phyloP scores from a whole-genome alignment of 1,139 yeast genomes.

The Arxiozyma slooffiae region DNA sequence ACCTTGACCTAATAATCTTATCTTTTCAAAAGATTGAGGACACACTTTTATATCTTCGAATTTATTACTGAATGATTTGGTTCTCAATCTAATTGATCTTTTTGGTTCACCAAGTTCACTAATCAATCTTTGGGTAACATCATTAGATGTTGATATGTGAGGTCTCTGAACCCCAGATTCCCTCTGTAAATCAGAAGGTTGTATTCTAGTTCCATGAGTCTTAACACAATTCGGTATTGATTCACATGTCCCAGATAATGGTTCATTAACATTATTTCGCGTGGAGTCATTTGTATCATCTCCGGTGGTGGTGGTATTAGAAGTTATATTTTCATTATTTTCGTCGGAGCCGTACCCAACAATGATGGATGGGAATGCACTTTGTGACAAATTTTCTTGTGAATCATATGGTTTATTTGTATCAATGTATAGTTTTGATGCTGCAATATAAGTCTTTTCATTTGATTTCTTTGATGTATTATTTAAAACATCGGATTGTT shows the following conservation, averaged over 20 bases:
- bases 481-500: slow-evolving; percentile 10
- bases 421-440: not conserved
- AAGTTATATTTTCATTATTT: not conserved
- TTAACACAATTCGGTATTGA: not conserved
- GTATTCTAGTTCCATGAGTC: not conserved
- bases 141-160: not conserved
- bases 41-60: slow-evolving; percentile 72
- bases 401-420: not conserved
- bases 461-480: slow-evolving; percentile 1
- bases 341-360: slow-evolving; percentile 14
- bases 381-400: slow-evolving; percentile 9
- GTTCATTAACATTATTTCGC: no score
- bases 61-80: slow-evolving; percentile 46
- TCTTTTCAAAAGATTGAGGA: slow-evolving; percentile 79
- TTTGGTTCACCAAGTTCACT: slow-evolving; percentile 18
- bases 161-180: not conserved
- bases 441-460: not conserved
- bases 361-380: slow-evolving; percentile 21
- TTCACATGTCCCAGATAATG: not conserved
- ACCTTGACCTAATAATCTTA: slow-evolving; percentile 84
- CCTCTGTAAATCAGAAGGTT: not conserved
- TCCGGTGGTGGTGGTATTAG: not conserved
- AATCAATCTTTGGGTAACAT: not conserved
- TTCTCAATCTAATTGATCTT: slow-evolving; percentile 40
- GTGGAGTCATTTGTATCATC: no score